Conservation (phyloP, 2,329 filamentous ascomycete species). For the Metarhizium humberi region DNA sequence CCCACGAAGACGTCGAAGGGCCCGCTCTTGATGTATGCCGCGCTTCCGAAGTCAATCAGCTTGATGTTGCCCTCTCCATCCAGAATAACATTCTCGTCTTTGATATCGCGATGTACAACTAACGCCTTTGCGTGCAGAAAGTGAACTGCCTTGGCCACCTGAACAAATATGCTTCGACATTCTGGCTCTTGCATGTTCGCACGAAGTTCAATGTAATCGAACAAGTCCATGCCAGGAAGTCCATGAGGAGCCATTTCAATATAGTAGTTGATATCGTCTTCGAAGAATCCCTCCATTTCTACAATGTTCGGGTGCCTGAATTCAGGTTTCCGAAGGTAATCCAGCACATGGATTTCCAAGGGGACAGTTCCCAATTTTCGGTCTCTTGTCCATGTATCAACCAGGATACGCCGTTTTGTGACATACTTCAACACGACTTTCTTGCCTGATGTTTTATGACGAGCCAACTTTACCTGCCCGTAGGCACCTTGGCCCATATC, state of each 20-base stretch:
- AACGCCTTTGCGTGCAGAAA: slow-evolving; percentile 85
- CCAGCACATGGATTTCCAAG: slow-evolving; percentile 91
- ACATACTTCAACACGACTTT: slow-evolving; percentile 97
- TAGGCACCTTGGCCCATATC: slow-evolving; percentile 99
- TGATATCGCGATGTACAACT: slow-evolving; percentile 96
- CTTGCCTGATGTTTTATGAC: slow-evolving; percentile 69
- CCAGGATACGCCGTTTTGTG: slow-evolving; percentile 89
- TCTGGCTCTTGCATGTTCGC: slow-evolving; percentile 95
- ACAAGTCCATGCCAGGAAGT: slow-evolving; percentile 93
- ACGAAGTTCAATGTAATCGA: slow-evolving; percentile 95
- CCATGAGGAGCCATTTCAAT: slow-evolving; percentile 97
- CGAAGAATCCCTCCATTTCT: slow-evolving; percentile 65
- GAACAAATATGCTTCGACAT: slow-evolving; percentile 88
- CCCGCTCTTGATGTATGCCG: slow-evolving; percentile 95
- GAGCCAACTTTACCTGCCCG: slow-evolving; percentile 90
- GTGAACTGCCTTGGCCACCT: slow-evolving; percentile 81
- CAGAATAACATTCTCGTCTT: slow-evolving; percentile 94
- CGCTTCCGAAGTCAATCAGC: slow-evolving; percentile 95
- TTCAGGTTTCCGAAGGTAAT: slow-evolving; percentile 74
- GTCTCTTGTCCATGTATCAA: slow-evolving; percentile 97
- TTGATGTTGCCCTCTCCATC: slow-evolving; percentile 95
- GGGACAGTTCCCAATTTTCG: slow-evolving; percentile 88
- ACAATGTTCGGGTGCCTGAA: slow-evolving; percentile 60
- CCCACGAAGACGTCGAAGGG: slow-evolving; percentile 99
- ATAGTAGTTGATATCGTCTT: slow-evolving; percentile 88